Conservation (phyloP, 2,329 filamentous ascomycete genomes). For the Xylariomycetidae sp. region DNA sequence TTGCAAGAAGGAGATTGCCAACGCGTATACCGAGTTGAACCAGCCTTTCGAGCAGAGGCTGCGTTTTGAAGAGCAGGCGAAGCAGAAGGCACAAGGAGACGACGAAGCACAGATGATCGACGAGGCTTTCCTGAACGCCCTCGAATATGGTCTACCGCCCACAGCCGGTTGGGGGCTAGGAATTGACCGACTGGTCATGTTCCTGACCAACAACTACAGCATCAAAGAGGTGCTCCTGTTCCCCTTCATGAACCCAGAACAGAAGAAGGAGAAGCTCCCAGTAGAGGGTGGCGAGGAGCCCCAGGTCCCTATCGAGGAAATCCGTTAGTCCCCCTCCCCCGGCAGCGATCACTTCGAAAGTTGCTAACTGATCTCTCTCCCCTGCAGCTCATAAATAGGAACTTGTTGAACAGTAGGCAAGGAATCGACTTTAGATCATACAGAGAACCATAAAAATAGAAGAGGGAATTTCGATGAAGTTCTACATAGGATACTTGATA, state of each 20-base stretch:
- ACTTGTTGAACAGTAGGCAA: too few relatives aligned
- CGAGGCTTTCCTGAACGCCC: slow-evolving; percentile 86
- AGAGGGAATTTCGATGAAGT: slow-evolving; percentile 1
- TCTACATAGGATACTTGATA: slow-evolving; percentile 6
- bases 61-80: slow-evolving; percentile 90
- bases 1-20: slow-evolving; percentile 94
- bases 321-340: slow-evolving; percentile 12
- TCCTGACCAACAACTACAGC: slow-evolving; percentile 89
- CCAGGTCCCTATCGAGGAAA: slow-evolving; percentile 14
- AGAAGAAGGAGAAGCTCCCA: slow-evolving; percentile 13
- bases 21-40: slow-evolving; percentile 91
- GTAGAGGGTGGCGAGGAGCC: slow-evolving; percentile 11
- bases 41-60: slow-evolving; percentile 92
- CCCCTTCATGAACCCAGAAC: slow-evolving; percentile 78
- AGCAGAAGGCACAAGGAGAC: slow-evolving; percentile 93
- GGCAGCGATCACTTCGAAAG: too few relatives aligned
- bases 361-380: too few relatives aligned
- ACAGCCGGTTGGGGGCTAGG: slow-evolving; percentile 97
- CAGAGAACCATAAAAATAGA: background rate
- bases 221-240: slow-evolving; percentile 97
- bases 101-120: slow-evolving; percentile 95
- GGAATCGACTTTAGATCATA: too few relatives aligned
- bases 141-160: slow-evolving; percentile 88
- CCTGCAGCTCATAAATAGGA: slow-evolving; percentile 13
- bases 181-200: slow-evolving; percentile 79